Conservation (phyloP, 75 land plant species). For the Ceratopteris richardii region DNA sequence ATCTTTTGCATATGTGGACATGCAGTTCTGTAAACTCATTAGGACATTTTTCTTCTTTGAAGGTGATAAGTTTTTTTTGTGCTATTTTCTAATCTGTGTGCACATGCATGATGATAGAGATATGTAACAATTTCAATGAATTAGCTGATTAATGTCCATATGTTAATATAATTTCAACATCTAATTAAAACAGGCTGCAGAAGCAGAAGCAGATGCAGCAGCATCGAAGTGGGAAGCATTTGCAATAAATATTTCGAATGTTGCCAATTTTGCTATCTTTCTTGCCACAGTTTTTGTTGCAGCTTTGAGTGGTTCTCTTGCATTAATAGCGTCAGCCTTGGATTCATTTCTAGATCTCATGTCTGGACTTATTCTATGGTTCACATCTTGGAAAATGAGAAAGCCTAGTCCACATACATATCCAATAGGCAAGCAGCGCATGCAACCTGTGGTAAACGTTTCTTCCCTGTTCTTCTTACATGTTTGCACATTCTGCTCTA, state of each 20-base stretch:
- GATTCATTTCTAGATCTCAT: constrained; percentile 24
- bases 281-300: constrained; percentile 16
- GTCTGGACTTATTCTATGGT: constrained; percentile 21
- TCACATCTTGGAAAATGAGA: constrained; percentile 12
- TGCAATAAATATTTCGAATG: constrained; percentile 18
- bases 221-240: constrained; percentile 7
- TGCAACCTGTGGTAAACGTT: constrained; percentile 21
- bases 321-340: constrained; percentile 24
- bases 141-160: no score
- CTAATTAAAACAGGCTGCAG: no score
- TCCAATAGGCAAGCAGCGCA: constrained; percentile 26
- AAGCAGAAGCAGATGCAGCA: background rate
- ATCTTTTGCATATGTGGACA: no score
- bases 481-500: background rate
- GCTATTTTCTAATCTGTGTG: no score
- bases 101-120: no score
- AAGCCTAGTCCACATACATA: constrained; percentile 10
- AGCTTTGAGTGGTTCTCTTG: constrained; percentile 16
- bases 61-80: no score
- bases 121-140: no score
- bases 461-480: background rate
- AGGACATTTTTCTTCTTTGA: no score
- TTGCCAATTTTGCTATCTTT: constrained; percentile 11
- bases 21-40: no score
- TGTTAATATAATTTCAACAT: no score